Percentiles rank a stretch among this genome's conserved stretches.
These are phyloP conservation scores for Yarrowia sp. DNA, from an alignment of 805 yeast species.

Conservation along the genomic window DNA sequence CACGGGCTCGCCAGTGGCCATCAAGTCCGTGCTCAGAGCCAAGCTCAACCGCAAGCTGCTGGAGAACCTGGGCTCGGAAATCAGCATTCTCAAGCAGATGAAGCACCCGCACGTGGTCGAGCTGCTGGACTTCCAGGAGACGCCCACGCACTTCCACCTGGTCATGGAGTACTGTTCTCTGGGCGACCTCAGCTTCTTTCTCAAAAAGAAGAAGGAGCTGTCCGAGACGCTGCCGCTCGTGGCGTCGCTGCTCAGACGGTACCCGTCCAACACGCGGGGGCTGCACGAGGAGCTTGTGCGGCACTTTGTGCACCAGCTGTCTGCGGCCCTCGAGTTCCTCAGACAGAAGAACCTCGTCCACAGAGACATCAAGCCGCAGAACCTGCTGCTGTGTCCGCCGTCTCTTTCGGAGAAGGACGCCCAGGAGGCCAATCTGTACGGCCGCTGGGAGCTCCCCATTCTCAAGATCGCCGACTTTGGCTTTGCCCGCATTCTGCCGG, in stretches of 20 bases:
- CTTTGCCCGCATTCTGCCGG: constrained; percentile 90
- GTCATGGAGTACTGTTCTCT: constrained; percentile 96
- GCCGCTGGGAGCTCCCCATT: constrained; percentile 84
- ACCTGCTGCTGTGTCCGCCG: constrained; percentile 77
- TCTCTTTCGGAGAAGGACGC: constrained; percentile 61
- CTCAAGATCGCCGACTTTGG: constrained; percentile 97
- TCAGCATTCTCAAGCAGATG: constrained; percentile 79
- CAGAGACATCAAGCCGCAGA: constrained; percentile 94
- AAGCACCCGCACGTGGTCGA: constrained; percentile 93
- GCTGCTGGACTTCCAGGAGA: constrained; percentile 76
- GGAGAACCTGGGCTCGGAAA: constrained; percentile 90
- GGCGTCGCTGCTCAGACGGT: constrained; percentile 69
- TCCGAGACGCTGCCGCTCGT: constrained; percentile 74
- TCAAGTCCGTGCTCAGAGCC: constrained; percentile 81
- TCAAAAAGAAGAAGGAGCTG: constrained; percentile 70
- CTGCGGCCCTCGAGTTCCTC: constrained; percentile 78
- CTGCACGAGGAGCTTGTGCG: constrained; percentile 73
- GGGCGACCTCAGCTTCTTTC: constrained; percentile 89
- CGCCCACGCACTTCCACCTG: constrained; percentile 72
- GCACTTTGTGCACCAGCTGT: constrained; percentile 82
- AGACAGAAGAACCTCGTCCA: constrained; percentile 84
- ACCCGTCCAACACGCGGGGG: constrained; percentile 81
- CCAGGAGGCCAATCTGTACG: constrained; percentile 57
- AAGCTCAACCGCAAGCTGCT: constrained; percentile 81
- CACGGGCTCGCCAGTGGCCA: constrained; percentile 64